A percentile compares a stretch with the other conserved stretches of the same genome.
phyloP scores from a whole-genome alignment of 1,284 basidiomycete species.

The Spongispora temasekensis region DNA sequence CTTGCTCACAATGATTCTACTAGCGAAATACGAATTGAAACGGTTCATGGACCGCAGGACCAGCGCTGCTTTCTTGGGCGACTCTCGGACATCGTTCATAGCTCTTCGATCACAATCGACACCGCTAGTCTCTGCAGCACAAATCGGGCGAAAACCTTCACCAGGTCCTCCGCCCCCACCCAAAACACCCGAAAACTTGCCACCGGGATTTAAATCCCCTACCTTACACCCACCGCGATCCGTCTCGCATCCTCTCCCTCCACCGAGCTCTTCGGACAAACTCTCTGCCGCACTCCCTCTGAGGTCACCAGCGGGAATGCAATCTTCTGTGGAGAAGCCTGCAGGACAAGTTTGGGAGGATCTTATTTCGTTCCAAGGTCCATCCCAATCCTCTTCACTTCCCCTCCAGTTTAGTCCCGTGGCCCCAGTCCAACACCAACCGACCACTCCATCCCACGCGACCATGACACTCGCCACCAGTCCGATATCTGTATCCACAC shows the following conservation, averaged over 20 bases:
- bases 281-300: conserved; percentile 6
- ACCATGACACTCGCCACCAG: conserved; percentile 3
- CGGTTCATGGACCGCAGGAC: conserved; percentile 50
- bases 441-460: conserved; percentile 5
- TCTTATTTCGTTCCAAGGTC: conserved; percentile 49
- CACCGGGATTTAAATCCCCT: conserved; percentile 18
- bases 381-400: conserved; percentile 49
- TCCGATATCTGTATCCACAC: conserved; percentile 6
- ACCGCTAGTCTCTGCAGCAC: conserved; percentile 5
- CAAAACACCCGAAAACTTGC: conserved; percentile 31
- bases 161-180: conserved; percentile 30
- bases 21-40: conserved; percentile 77
- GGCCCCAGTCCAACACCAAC: conserved; percentile 10
- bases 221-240: conserved; percentile 29
- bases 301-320: conserved; percentile 12
- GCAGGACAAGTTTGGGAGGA: conserved; percentile 50
- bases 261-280: conserved; percentile 19
- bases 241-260: conserved; percentile 33
- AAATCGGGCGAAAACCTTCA: conserved; percentile 18
- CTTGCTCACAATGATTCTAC: conserved; percentile 2
- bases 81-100: conserved; percentile 44
- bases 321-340: conserved; percentile 19
- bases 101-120: conserved; percentile 11
- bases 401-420: conserved; percentile 50
- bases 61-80: conserved; percentile 37